phyloP scores from a whole-genome alignment of 805 yeast species.

The Wickerhamomyces bisporus region DNA sequence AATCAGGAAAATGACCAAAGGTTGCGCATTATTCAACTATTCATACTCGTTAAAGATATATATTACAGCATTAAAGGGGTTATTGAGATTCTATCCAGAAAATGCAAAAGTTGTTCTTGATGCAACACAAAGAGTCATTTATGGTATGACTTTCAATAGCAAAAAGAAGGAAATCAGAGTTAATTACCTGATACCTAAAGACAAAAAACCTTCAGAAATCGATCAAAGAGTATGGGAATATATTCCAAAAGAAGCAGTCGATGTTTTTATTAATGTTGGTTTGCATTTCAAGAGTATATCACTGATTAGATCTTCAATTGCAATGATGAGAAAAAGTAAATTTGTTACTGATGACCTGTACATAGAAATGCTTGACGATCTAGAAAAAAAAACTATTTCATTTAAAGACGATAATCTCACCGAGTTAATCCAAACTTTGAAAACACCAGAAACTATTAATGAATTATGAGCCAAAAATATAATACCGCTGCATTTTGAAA shows the following conservation, averaged over 20 bases:
- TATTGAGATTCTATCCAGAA: constrained; percentile 1
- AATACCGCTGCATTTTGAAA: no score
- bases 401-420: background rate
- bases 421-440: background rate
- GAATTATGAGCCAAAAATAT: no score
- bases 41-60: constrained; percentile 5
- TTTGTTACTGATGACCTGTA: background rate
- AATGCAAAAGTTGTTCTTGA: background rate
- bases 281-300: background rate
- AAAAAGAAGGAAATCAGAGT: background rate
- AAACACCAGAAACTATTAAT: background rate
- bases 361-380: background rate
- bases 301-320: background rate
- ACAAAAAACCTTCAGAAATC: background rate
- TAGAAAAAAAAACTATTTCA: background rate
- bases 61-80: constrained; percentile 4
- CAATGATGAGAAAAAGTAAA: background rate
- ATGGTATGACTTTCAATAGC: background rate
- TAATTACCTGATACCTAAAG: background rate
- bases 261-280: background rate
- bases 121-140: constrained; percentile 5
- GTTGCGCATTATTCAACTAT: background rate
- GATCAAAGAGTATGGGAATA: background rate
- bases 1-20: constrained; percentile 3
- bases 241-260: background rate